Evolutionary conservation across 1,284 basidiomycete genomes (phyloP).

Genomic region (Cerrena zonata): DNA sequence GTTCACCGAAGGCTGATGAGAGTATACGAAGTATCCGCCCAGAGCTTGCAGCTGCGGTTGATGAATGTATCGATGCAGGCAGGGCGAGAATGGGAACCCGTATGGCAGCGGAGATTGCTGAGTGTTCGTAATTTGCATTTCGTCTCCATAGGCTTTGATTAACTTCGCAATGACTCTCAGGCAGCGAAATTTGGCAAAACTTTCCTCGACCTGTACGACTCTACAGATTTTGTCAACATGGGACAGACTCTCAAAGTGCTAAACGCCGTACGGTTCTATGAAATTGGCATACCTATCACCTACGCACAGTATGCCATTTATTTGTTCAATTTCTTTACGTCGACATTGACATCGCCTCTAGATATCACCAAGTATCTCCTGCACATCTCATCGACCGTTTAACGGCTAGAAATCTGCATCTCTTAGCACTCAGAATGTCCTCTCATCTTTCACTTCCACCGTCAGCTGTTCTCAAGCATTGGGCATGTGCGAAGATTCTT

Average conservation of each 20-base stretch:
- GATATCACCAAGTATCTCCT: conserved; percentile 74
- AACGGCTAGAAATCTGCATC: conserved; percentile 82
- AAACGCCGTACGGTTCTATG: conserved; percentile 85
- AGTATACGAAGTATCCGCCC: conserved; percentile 83
- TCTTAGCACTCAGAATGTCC: conserved; percentile 89
- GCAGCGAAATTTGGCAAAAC: conserved; percentile 93
- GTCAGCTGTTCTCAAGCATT: conserved; percentile 87
- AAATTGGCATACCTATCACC: conserved; percentile 90
- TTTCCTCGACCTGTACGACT: conserved; percentile 89
- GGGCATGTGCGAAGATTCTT: conserved; percentile 90
- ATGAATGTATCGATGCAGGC: conserved; percentile 93
- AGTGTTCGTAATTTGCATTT: conserved; percentile 47
- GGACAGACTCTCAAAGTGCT: conserved; percentile 90
- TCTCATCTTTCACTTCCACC: conserved; percentile 78
- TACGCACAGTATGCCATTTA: conserved; percentile 68
- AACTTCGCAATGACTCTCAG: conserved; percentile 33
- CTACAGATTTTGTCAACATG: conserved; percentile 86
- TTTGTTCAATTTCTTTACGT: conserved; percentile 1
- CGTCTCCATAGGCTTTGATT: conserved; percentile 2
- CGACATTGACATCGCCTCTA: conserved; percentile 26
- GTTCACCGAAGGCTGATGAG: conserved; percentile 88
- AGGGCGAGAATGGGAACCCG: conserved; percentile 83
- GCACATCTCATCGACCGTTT: conserved; percentile 77
- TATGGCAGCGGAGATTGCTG: conserved; percentile 83
- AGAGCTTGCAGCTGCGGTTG: conserved; percentile 83